A percentile compares a stretch with the other conserved stretches of the same genome.
phyloP scores from a whole-genome alignment of 1,139 yeast genomes.

The Candida albicans region DNA sequence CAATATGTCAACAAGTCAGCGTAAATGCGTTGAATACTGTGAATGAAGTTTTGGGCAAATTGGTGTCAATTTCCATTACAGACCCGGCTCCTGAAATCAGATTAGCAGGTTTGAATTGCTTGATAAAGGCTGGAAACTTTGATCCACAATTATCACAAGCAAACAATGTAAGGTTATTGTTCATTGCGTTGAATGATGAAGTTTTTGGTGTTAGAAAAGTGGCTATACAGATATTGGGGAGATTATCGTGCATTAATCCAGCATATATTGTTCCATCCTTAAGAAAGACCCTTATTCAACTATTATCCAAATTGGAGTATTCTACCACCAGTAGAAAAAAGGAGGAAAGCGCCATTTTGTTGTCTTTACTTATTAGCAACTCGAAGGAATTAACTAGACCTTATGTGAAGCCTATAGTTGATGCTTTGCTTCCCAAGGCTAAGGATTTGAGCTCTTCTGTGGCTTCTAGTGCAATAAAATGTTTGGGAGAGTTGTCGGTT shows the following conservation, averaged over 20 bases:
- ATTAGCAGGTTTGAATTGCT: slow-evolving; percentile 68
- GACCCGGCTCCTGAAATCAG: slow-evolving; percentile 87
- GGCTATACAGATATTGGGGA: slow-evolving; percentile 79
- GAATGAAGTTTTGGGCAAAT: slow-evolving; percentile 76
- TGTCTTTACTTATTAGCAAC: slow-evolving; percentile 72
- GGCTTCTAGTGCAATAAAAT: slow-evolving; percentile 80
- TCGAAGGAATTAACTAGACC: slow-evolving; percentile 84
- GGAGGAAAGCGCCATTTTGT: slow-evolving; percentile 81
- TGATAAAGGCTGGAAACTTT: slow-evolving; percentile 62
- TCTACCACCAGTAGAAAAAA: slow-evolving; percentile 73
- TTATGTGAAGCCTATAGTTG: slow-evolving; percentile 85
- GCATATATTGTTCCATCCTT: slow-evolving; percentile 94
- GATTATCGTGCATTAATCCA: slow-evolving; percentile 84
- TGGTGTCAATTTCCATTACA: slow-evolving; percentile 83
- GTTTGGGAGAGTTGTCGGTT: slow-evolving; percentile 86
- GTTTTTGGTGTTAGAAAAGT: slow-evolving; percentile 77
- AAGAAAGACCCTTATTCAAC: slow-evolving; percentile 80
- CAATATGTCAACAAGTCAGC: slow-evolving; percentile 83
- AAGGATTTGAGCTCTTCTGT: slow-evolving; percentile 74
- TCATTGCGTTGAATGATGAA: slow-evolving; percentile 92
- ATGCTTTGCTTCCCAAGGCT: slow-evolving; percentile 76
- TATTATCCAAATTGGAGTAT: slow-evolving; percentile 80
- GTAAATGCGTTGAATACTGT: slow-evolving; percentile 83
- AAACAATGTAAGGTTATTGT: slow-evolving; percentile 78
- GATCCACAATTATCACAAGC: slow-evolving; percentile 95